phyloP scores from a whole-genome alignment of 2,329 filamentous ascomycete species.

The Juglanconis oblonga region DNA sequence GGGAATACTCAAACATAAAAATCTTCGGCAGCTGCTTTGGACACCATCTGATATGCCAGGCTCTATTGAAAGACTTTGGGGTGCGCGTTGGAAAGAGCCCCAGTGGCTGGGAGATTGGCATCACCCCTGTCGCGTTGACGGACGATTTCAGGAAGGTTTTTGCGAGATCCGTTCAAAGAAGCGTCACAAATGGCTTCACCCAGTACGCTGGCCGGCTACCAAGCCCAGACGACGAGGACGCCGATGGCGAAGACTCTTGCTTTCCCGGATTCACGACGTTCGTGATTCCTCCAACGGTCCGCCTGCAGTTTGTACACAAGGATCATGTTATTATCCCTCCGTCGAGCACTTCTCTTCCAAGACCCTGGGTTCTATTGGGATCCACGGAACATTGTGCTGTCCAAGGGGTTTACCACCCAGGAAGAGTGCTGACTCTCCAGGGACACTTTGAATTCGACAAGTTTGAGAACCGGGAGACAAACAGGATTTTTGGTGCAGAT shows the following conservation, averaged over 20 bases:
- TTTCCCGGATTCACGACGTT: background rate
- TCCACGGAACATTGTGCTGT: conserved; percentile 11
- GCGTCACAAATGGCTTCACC: no score
- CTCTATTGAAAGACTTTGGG: background rate
- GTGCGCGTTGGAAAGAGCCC: conserved; percentile 2
- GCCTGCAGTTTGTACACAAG: conserved; percentile 11
- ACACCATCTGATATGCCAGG: conserved; percentile 9
- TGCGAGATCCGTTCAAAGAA: no score
- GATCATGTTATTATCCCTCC: conserved; percentile 7
- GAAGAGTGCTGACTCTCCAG: conserved; percentile 11
- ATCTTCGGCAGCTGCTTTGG: conserved; percentile 12
- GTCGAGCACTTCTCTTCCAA: background rate
- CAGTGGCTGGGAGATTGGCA: conserved; percentile 10
- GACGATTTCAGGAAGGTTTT: background rate
- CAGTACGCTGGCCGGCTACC: background rate
- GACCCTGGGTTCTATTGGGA: conserved; percentile 9
- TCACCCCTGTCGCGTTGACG: conserved; percentile 6
- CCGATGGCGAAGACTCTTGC: background rate
- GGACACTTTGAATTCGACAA: conserved; percentile 16
- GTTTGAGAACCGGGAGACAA: conserved; percentile 8
- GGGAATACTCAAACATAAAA: background rate
- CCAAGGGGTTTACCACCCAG: conserved; percentile 8
- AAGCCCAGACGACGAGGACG: conserved; percentile 4
- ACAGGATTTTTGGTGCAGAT: conserved; percentile 13
- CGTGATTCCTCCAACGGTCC: background rate